These are phyloP conservation scores for Penicillium sp. DNA, from an alignment of 2,329 filamentous ascomycete species.

Conservation along the genomic window DNA sequence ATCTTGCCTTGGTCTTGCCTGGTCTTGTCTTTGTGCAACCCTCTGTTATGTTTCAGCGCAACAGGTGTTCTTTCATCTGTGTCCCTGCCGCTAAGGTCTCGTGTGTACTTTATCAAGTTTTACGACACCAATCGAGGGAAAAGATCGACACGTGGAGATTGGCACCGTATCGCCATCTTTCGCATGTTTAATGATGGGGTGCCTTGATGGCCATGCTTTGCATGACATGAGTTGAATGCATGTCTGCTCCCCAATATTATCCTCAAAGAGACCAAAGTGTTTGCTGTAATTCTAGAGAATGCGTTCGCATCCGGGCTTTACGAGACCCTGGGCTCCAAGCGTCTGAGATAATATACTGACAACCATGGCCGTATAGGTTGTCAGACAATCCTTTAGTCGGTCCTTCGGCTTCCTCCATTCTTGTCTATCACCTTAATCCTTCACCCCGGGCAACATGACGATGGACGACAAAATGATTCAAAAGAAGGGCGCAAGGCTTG, in stretches of 20 bases:
- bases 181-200: not conserved
- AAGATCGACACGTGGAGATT: slow-evolving; percentile 15
- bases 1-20: not conserved
- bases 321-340: not conserved
- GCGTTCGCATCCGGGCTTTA: slow-evolving; percentile 4
- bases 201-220: not conserved
- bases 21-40: slow-evolving; percentile 4
- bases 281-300: slow-evolving; percentile 4
- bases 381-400: not conserved
- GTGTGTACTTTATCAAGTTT: not conserved
- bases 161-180: not conserved
- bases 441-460: slow-evolving; percentile 16
- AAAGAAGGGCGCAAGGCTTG: slow-evolving; percentile 72
- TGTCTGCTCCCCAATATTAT: not conserved
- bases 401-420: not conserved
- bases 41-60: not conserved
- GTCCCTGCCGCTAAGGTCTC: not conserved
- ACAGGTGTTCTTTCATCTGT: not conserved
- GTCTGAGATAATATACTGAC: not conserved
- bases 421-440: not conserved
- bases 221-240: not conserved
- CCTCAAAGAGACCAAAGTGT: not conserved
- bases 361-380: not conserved
- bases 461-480: slow-evolving; percentile 85
- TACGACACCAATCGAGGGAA: not conserved